Conservation (phyloP, 1,284 basidiomycete genomes). For the Takashimella koratensis region DNA sequence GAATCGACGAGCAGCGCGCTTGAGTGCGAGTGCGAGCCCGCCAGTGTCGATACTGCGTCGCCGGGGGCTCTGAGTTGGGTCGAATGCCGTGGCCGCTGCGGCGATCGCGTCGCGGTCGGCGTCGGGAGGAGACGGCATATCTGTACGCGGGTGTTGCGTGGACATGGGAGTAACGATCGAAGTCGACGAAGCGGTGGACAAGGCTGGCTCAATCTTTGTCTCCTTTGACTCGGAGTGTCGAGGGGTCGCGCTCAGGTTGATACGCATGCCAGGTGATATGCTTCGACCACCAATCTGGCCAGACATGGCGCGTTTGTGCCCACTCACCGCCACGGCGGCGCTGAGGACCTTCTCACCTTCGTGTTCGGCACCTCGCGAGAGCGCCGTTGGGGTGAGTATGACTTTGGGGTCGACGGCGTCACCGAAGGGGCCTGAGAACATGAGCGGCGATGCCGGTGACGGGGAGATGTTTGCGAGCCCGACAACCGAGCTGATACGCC, state of each 20-base stretch:
- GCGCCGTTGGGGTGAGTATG: conserved; percentile 39
- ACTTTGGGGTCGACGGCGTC: conserved; percentile 23
- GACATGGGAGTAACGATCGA: background rate
- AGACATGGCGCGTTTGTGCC: background rate
- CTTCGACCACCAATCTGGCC: background rate
- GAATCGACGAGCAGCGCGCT: conserved; percentile 47
- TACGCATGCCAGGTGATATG: background rate
- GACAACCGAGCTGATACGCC: conserved; percentile 13
- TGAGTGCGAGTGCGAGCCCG: conserved; percentile 71
- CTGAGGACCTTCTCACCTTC: conserved; percentile 39
- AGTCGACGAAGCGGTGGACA: background rate
- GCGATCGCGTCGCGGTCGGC: background rate
- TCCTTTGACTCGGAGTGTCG: background rate
- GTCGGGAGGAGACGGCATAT: background rate
- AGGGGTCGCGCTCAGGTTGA: background rate
- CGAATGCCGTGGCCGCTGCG: conserved; percentile 1
- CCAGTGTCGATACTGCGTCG: conserved; percentile 78
- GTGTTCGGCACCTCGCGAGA: conserved; percentile 36
- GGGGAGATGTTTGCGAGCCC: conserved; percentile 1
- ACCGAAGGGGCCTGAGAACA: background rate
- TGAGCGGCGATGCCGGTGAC: conserved; percentile 1
- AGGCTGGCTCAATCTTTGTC: background rate
- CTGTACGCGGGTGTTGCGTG: background rate
- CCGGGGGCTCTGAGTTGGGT: conserved; percentile 33
- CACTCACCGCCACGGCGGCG: background rate